Conservation (phyloP, 2,329 filamentous ascomycete genomes). For the Aspergillus alliaceus region DNA sequence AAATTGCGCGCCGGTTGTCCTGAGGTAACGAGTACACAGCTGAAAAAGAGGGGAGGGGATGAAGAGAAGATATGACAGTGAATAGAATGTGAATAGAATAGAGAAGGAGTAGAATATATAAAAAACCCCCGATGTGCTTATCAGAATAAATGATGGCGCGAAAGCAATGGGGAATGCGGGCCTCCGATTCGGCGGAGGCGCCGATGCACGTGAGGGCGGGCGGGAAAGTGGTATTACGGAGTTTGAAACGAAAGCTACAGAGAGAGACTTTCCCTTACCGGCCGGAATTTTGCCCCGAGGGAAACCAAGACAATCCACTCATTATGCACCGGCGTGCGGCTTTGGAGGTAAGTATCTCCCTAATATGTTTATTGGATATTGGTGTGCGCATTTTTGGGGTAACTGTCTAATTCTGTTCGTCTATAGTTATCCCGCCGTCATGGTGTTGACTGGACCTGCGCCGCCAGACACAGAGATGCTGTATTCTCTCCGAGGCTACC, state of each 20-base stretch:
- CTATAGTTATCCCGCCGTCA: conserved; percentile 38
- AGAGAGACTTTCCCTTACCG: conserved; percentile 4
- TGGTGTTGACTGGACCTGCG: conserved; percentile 40
- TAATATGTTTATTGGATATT: neutral
- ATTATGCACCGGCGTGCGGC: conserved; percentile 38
- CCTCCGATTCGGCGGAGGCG: conserved; percentile 32
- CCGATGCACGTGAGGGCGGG: conserved; percentile 33
- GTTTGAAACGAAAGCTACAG: neutral
- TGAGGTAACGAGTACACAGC: neutral
- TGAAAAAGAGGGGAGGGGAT: neutral
- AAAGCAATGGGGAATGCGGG: conserved; percentile 9
- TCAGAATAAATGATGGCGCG: conserved; percentile 20
- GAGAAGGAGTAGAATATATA: neutral
- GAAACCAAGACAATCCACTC: conserved; percentile 18
- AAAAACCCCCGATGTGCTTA: conserved; percentile 10
- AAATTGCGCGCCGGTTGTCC: neutral
- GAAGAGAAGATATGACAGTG: neutral
- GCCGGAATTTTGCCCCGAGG: conserved; percentile 15
- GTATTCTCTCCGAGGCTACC: conserved; percentile 16
- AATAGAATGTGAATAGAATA: neutral
- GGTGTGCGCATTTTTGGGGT: neutral
- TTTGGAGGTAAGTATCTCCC: conserved; percentile 28
- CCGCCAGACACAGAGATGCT: conserved; percentile 27
- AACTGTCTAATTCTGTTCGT: neutral
- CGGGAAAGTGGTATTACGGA: conserved; percentile 16